Percentiles rank a stretch among this genome's conserved stretches.
These are phyloP conservation scores for Chlamydomonas reinhardtii DNA, from an alignment of 163 green algal genomes.

Conservation along the genomic window DNA sequence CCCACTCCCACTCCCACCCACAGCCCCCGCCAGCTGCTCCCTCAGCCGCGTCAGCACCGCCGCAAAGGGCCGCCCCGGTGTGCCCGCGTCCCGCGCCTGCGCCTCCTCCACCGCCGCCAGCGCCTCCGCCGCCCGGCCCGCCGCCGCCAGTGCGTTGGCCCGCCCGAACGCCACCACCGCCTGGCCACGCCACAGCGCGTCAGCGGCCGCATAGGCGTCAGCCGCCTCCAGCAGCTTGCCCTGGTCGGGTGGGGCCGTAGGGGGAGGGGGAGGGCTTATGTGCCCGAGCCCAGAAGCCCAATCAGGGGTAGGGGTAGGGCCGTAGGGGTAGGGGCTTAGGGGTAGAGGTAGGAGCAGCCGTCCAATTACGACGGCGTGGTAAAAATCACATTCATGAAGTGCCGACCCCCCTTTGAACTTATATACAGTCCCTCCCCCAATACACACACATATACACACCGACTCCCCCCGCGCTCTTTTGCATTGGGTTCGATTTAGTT, in stretches of 20 bases:
- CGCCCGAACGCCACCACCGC: slow-evolving; percentile 35
- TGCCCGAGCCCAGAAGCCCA: too few relatives aligned
- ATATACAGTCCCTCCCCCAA: too few relatives aligned
- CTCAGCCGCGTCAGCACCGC: slow-evolving; percentile 1
- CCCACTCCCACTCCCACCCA: not conserved
- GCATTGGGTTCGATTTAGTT: too few relatives aligned
- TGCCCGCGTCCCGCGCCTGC: slow-evolving; percentile 2
- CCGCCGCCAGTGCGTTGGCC: slow-evolving; percentile 21
- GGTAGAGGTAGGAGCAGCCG: too few relatives aligned
- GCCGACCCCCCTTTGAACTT: too few relatives aligned
- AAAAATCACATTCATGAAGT: too few relatives aligned
- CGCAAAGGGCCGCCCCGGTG: slow-evolving; percentile 7
- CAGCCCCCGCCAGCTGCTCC: not conserved
- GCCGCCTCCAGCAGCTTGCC: slow-evolving; percentile 41
- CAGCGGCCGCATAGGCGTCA: slow-evolving; percentile 32
- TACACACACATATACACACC: too few relatives aligned
- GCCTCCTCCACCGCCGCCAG: slow-evolving; percentile 10
- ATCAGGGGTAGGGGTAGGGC: not conserved
- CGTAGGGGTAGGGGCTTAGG: too few relatives aligned
- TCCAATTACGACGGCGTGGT: too few relatives aligned
- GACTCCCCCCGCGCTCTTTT: too few relatives aligned
- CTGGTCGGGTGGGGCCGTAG: not conserved
- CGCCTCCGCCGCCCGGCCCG: slow-evolving; percentile 11
- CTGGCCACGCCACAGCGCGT: slow-evolving; percentile 42
- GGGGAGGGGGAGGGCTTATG: too few relatives aligned